These are phyloP conservation scores for Aspergillus amoenus DNA, from an alignment of 2,329 filamentous ascomycete genomes.

Conservation along the genomic window DNA sequence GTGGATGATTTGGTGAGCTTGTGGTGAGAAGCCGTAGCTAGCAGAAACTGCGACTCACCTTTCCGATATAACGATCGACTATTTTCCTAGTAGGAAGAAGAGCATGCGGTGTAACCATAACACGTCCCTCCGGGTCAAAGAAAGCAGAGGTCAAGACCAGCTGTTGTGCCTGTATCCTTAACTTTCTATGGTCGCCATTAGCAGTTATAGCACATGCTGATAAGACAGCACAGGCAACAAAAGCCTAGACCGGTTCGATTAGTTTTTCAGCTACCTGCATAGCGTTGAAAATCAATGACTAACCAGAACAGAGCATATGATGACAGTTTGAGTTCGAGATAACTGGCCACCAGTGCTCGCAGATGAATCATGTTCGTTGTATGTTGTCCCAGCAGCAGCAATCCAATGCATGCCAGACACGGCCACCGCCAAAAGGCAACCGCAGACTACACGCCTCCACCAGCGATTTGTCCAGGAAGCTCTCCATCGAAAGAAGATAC, in stretches of 20 bases:
- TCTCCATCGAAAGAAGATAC: constrained; percentile 75
- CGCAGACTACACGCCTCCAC: constrained; percentile 71
- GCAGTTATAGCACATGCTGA: constrained; percentile 56
- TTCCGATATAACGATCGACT: constrained; percentile 72
- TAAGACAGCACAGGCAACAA: constrained; percentile 62
- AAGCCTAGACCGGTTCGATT: constrained; percentile 47
- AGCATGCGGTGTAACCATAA: constrained; percentile 49
- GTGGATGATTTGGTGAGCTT: background rate
- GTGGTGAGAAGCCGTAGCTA: background rate
- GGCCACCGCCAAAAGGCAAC: constrained; percentile 66
- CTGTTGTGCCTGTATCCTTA: constrained; percentile 61
- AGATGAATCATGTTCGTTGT: constrained; percentile 56
- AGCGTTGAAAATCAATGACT: constrained; percentile 24
- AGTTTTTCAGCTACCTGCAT: background rate
- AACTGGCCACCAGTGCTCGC: constrained; percentile 41
- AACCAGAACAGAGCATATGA: constrained; percentile 71
- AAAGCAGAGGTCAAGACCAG: constrained; percentile 50
- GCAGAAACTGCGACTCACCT: constrained; percentile 40
- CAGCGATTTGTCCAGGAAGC: constrained; percentile 74
- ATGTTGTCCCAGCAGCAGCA: constrained; percentile 68
- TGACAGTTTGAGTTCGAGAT: constrained; percentile 65
- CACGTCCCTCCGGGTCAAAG: constrained; percentile 44
- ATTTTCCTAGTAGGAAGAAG: constrained; percentile 61
- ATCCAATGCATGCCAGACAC: constrained; percentile 90
- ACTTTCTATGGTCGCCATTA: constrained; percentile 53